These are phyloP conservation scores for Alternaria dauci DNA, from an alignment of 2,329 filamentous ascomycete species.

Conservation along the genomic window DNA sequence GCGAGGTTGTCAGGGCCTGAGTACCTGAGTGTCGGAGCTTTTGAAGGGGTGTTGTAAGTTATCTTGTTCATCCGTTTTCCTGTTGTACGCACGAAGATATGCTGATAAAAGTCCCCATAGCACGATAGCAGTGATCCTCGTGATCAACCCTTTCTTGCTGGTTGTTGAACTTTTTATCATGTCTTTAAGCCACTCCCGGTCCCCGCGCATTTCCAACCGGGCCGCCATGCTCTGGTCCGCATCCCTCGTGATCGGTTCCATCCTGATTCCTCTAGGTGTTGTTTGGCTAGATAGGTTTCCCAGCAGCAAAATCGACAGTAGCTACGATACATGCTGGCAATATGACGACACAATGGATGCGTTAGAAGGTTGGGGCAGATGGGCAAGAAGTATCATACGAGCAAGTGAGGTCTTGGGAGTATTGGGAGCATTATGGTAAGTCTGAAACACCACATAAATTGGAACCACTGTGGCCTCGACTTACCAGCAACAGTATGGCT, in stretches of 20 bases:
- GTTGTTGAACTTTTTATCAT: neutral
- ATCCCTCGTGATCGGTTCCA: neutral
- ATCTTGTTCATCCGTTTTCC: neutral
- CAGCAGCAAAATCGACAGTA: neutral
- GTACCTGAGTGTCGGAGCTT: neutral
- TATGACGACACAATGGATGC: neutral
- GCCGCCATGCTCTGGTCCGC: neutral
- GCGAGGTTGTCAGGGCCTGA: neutral
- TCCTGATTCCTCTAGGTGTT: neutral
- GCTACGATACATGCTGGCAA: neutral
- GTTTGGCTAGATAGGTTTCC: conserved; percentile 1
- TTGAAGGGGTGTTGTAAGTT: neutral
- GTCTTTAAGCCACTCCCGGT: neutral
- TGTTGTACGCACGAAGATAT: neutral
- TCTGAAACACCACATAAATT: neutral
- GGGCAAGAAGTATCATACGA: neutral
- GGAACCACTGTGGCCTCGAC: neutral
- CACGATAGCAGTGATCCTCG: neutral
- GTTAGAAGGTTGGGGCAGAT: neutral
- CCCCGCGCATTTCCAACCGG: conserved; percentile 2
- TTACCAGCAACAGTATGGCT: neutral
- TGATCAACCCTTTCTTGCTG: neutral
- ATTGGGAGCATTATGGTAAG: neutral
- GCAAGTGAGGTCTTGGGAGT: neutral
- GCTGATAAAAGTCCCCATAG: neutral